Evolutionary conservation across 192 early-diverging fungal species (phyloP).

Genomic region (Glomus cerebriforme): DNA sequence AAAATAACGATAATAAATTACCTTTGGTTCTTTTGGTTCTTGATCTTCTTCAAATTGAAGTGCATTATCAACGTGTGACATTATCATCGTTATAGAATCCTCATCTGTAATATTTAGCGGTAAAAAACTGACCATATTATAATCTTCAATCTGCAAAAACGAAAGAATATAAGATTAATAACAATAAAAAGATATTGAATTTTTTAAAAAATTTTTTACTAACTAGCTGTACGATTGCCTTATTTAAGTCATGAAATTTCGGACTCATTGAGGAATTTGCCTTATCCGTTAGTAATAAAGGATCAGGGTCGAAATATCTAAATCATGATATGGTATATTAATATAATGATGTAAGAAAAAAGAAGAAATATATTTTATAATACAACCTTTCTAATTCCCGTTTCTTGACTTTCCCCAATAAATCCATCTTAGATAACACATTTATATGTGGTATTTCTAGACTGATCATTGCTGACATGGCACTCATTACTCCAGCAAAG

Average conservation of each 20-base stretch:
- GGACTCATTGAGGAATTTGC: conserved; percentile 71
- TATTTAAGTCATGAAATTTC: conserved; percentile 84
- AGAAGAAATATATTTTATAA: not conserved
- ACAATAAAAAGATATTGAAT: not conserved
- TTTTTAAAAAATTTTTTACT: not conserved
- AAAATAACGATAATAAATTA: not conserved
- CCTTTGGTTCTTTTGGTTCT: conserved; percentile 80
- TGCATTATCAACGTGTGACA: conserved; percentile 91
- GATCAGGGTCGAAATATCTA: conserved; percentile 91
- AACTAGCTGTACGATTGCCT: conserved; percentile 84
- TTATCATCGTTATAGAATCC: conserved; percentile 83
- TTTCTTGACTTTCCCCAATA: conserved; percentile 67
- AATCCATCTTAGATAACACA: conserved; percentile 97
- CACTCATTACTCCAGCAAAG: conserved; percentile 95
- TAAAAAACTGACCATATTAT: conserved; percentile 95
- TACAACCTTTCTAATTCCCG: conserved; percentile 59
- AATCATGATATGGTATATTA: not conserved
- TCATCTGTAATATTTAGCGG: conserved; percentile 94
- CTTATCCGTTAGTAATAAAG: conserved; percentile 81
- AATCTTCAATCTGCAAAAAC: conserved; percentile 80
- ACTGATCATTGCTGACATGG: conserved; percentile 94
- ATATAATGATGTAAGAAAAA: not conserved
- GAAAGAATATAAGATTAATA: not conserved
- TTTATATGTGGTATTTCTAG: conserved; percentile 98
- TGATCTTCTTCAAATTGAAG: conserved; percentile 98